phyloP scores from a whole-genome alignment of 345 rosid species.

The Corymbia maculata region DNA sequence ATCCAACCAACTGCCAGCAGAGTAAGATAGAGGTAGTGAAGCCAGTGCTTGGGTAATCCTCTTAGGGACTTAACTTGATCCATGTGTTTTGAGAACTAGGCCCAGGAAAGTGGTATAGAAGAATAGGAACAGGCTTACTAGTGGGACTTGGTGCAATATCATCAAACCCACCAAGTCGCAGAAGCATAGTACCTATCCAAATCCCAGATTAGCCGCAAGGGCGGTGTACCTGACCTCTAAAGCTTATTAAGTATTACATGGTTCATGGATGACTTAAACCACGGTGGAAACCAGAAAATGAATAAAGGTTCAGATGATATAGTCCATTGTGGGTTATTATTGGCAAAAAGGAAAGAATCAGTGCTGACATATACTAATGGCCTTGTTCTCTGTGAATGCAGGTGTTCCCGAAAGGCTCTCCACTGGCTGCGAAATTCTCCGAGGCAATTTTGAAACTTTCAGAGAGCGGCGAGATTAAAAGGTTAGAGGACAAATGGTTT shows the following conservation, averaged over 20 bases:
- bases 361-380: not conserved
- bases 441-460: constrained; percentile 24
- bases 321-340: not conserved
- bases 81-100: not conserved
- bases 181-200: not conserved
- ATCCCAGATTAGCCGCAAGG: not conserved
- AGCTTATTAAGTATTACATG: not conserved
- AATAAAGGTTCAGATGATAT: not conserved
- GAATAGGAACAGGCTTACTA: not conserved
- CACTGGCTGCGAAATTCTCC: constrained; percentile 26
- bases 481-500: constrained; percentile 24
- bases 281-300: not conserved
- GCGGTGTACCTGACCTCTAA: not conserved
- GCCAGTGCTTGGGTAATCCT: not conserved
- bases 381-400: not conserved
- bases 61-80: not conserved
- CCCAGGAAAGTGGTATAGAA: not conserved
- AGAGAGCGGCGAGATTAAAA: constrained; percentile 15
- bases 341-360: not conserved
- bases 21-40: not conserved
- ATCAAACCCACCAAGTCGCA: not conserved
- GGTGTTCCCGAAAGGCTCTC: constrained; percentile 45
- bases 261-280: not conserved
- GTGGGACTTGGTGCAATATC: not conserved
- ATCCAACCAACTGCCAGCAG: not conserved